A percentile compares a stretch with the other conserved stretches of the same genome.
These are phyloP conservation scores for Teunomyces tritomae DNA, from an alignment of 805 yeast genomes.

Conservation along the genomic window DNA sequence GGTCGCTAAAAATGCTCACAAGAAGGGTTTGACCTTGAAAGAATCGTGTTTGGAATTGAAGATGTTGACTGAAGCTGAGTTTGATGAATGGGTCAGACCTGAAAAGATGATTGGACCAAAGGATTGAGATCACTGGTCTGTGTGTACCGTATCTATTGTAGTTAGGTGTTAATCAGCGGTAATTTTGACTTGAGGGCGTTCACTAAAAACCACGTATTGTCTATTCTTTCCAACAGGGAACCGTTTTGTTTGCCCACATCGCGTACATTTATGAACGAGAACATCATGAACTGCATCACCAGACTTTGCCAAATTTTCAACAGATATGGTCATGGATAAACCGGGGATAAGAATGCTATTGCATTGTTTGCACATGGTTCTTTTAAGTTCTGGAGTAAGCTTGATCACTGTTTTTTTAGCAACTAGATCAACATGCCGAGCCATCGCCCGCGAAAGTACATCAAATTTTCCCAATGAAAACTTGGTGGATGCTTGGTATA, in stretches of 20 bases:
- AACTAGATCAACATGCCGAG: constrained; percentile 55
- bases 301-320: constrained; percentile 43
- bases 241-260: constrained; percentile 52
- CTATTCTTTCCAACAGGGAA: constrained; percentile 63
- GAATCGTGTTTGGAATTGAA: constrained; percentile 36
- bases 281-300: constrained; percentile 40
- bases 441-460: constrained; percentile 54
- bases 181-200: constrained; percentile 16
- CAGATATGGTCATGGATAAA: constrained; percentile 30
- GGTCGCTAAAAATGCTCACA: constrained; percentile 42
- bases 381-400: constrained; percentile 61
- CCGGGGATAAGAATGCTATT: constrained; percentile 51
- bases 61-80: constrained; percentile 31
- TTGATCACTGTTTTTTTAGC: constrained; percentile 67
- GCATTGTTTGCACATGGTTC: constrained; percentile 70
- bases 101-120: constrained; percentile 41
- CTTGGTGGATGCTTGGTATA: constrained; percentile 53
- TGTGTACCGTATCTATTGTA: not conserved
- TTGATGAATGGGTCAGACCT: constrained; percentile 40
- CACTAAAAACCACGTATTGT: constrained; percentile 47
- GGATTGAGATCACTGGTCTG: constrained; percentile 12
- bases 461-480: constrained; percentile 31
- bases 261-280: constrained; percentile 45
- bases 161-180: not conserved
- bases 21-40: constrained; percentile 39